Conservation (phyloP, 495 filamentous ascomycete genomes). For the Daldinia caldariorum region DNA sequence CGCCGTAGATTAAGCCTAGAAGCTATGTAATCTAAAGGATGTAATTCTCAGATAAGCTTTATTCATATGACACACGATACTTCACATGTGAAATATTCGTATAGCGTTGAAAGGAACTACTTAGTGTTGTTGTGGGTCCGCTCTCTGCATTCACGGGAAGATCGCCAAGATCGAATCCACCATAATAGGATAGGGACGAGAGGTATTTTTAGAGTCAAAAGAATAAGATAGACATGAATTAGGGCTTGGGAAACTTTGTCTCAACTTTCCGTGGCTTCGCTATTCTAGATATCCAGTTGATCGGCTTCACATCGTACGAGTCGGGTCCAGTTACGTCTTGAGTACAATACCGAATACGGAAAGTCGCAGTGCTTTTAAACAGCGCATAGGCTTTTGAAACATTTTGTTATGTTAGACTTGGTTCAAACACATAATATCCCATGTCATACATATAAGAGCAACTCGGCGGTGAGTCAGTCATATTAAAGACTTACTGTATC, state of each 20-base stretch:
- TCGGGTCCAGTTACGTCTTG: background rate
- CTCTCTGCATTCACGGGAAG: background rate
- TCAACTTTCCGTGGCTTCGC: background rate
- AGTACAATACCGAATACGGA: background rate
- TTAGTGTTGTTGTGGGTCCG: too few species aligned
- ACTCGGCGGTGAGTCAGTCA: conserved; percentile 4
- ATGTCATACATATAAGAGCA: background rate
- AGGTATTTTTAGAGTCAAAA: too few species aligned
- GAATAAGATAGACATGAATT: background rate
- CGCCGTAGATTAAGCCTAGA: background rate
- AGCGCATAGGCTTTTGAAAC: background rate
- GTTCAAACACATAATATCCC: background rate
- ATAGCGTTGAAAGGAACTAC: too few species aligned
- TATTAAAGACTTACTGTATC: background rate
- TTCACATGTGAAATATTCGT: too few species aligned
- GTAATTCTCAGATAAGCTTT: background rate
- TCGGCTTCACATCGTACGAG: background rate
- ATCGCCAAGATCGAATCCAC: background rate
- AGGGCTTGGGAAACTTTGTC: background rate
- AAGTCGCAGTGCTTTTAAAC: background rate
- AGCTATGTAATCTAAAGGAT: background rate
- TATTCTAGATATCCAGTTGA: background rate
- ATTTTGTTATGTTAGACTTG: background rate
- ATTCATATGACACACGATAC: too few species aligned
- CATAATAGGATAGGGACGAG: background rate